These are phyloP conservation scores for Mycothermus thermophilus DNA, from an alignment of 495 filamentous ascomycete genomes.

Conservation along the genomic window DNA sequence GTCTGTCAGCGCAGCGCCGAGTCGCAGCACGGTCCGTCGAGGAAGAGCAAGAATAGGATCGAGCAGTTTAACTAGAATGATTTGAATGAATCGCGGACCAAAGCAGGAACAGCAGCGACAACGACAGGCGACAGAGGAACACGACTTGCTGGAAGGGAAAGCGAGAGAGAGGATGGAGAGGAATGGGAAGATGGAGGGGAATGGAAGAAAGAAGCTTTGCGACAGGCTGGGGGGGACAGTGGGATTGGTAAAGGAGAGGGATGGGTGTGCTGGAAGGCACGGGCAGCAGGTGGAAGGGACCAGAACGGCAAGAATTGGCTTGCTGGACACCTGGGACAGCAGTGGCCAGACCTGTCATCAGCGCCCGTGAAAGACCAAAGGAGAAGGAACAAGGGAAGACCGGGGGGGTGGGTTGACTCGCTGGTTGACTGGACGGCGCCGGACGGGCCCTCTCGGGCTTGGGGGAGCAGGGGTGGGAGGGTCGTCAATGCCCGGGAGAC, in stretches of 20 bases:
- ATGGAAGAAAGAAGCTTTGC: not conserved
- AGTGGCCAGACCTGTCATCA: slow-evolving; percentile 14
- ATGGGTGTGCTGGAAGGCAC: slow-evolving; percentile 20
- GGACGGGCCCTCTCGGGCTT: too few species aligned
- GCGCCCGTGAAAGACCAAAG: slow-evolving; percentile 13
- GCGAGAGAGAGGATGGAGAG: slow-evolving; percentile 14
- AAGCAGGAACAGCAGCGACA: not conserved
- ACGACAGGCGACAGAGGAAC: not conserved
- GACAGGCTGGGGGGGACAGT: slow-evolving; percentile 3
- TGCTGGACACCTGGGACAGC: slow-evolving; percentile 14
- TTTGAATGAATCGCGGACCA: too few species aligned
- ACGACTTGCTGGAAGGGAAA: slow-evolving; percentile 7
- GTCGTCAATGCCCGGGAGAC: too few species aligned
- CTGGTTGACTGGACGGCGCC: too few species aligned
- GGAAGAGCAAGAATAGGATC: not conserved
- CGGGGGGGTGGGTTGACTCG: too few species aligned
- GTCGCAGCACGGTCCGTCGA: slow-evolving; percentile 3
- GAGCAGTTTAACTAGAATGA: too few species aligned
- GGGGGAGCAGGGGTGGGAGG: too few species aligned
- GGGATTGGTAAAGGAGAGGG: slow-evolving; percentile 16
- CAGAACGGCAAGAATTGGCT: too few species aligned
- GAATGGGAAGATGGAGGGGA: slow-evolving; percentile 1
- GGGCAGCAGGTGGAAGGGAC: slow-evolving; percentile 19
- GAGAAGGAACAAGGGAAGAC: too few species aligned
- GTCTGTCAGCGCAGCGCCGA: slow-evolving; percentile 7